Base-by-base conservation (phyloP, 108 stramenopile species). In the Pseudonitzschia multistriata region DNA sequence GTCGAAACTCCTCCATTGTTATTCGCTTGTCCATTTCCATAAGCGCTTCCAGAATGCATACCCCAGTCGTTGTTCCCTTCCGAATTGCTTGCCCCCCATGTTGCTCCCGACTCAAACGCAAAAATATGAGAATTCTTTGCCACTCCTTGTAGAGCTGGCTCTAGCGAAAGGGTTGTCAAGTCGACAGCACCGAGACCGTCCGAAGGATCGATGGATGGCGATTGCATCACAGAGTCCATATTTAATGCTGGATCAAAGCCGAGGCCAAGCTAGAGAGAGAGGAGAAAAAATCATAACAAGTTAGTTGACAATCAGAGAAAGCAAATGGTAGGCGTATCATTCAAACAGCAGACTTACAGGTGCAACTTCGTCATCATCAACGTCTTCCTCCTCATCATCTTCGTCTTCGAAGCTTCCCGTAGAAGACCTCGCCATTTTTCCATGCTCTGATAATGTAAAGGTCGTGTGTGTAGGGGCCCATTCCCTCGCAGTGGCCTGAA, bases 381-480 rank as follows among this genome's bases (percentile, higher is more conserved):
- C 10, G 6, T 59, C 57, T 17, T 82, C 77, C 1, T 62, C 75
- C 7, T 81, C 66, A 7, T 83, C 77, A 5, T 74, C 72, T 21
- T 64, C 33, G 21, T 78, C 79, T 48, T 74, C 78, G 5, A 52
- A 45, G 22, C 61, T 63, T 27, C 53, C 17, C 14, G 62, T 53
- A 40, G 52, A 74, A 29, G 45, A 56, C 14, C 49, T 56, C 6
- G 63, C 27, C 33, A 37, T 30, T 29, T 65, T 67, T n/a, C 66
- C 62, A 15, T 48, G 62, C 17, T 68, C 66, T 10, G 63, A 67
- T 62, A 49, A 72, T 67, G 84, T 62, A 45, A 84, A 52, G 19
- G 79, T 79, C 35, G 81, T 77, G 53, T 80, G 77, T 53, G 86
- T 93, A 24, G 90, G 88, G 25, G 88, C 90, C 85, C 87, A 91